These are phyloP conservation scores for Inga leiocalycina DNA, from an alignment of 306 rosid species.

Conservation along the genomic window DNA sequence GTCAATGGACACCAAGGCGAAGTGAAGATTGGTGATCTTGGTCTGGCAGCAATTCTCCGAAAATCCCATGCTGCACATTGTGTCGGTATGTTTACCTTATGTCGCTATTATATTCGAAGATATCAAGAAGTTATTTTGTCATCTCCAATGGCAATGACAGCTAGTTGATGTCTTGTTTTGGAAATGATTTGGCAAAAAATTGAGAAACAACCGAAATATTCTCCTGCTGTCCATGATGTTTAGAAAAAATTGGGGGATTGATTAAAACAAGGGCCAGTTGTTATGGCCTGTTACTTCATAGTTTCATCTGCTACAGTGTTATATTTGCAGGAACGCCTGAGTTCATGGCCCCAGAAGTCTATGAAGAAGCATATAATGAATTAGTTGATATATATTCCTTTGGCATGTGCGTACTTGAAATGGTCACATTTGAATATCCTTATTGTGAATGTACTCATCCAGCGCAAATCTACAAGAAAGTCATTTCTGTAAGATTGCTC, in stretches of 20 bases:
- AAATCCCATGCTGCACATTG: constrained; percentile 92
- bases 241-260: constrained; percentile 22
- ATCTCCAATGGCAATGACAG: constrained; percentile 2
- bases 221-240: neutral
- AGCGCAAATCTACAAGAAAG: constrained; percentile 97
- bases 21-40: constrained; percentile 97
- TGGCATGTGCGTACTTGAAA: constrained; percentile 95
- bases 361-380: constrained; percentile 90
- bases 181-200: constrained; percentile 10
- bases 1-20: constrained; percentile 96
- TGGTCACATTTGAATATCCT: constrained; percentile 95
- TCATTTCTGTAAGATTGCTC: constrained; percentile 75
- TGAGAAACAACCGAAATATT: neutral
- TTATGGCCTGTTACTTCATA: constrained; percentile 14
- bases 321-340: constrained; percentile 82
- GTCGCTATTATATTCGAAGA: neutral
- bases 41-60: constrained; percentile 83
- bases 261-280: constrained; percentile 19
- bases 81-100: constrained; percentile 65
- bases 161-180: constrained; percentile 24
- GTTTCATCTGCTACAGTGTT: constrained; percentile 25
- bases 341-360: constrained; percentile 99
- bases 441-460: constrained; percentile 95
- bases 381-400: constrained; percentile 94
- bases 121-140: constrained; percentile 6